A percentile compares a stretch with the other conserved stretches of the same genome.
Evolutionary conservation across 2,329 filamentous ascomycete species (phyloP).

Genomic region (Fusarium oligoseptatum): DNA sequence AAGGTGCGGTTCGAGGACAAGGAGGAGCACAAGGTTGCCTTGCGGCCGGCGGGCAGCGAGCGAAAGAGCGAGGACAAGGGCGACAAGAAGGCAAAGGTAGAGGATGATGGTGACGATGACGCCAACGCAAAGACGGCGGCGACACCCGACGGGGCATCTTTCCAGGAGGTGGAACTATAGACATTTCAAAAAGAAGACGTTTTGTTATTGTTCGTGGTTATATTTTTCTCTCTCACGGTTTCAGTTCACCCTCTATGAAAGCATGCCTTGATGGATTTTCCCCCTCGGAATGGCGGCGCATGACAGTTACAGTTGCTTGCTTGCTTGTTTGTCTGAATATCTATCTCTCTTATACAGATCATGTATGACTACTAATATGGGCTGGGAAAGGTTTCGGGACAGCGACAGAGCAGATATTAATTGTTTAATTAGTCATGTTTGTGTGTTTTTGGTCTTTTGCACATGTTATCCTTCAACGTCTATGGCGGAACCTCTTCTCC

Average conservation of each 20-base stretch:
- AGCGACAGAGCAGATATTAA: constrained; percentile 37
- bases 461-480: background rate
- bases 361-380: constrained; percentile 30
- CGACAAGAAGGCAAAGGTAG: constrained; percentile 50
- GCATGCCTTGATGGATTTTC: constrained; percentile 13
- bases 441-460: background rate
- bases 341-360: constrained; percentile 14
- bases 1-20: constrained; percentile 69
- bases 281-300: constrained; percentile 4
- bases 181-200: constrained; percentile 1
- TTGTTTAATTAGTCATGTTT: constrained; percentile 38
- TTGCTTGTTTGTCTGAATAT: constrained; percentile 1
- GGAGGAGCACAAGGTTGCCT: constrained; percentile 66
- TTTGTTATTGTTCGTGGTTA: background rate
- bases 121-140: constrained; percentile 57
- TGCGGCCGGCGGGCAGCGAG: constrained; percentile 56
- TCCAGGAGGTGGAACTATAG: constrained; percentile 74
- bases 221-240: background rate
- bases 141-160: constrained; percentile 70
- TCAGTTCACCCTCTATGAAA: constrained; percentile 8
- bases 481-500: constrained; percentile 64
- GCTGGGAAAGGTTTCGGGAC: constrained; percentile 25
- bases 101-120: constrained; percentile 50
- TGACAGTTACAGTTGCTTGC: constrained; percentile 6
- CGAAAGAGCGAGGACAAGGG: constrained; percentile 48